These are phyloP conservation scores for Orbilia blumenaviensis DNA, from an alignment of 2,329 filamentous ascomycete genomes.

Conservation along the genomic window DNA sequence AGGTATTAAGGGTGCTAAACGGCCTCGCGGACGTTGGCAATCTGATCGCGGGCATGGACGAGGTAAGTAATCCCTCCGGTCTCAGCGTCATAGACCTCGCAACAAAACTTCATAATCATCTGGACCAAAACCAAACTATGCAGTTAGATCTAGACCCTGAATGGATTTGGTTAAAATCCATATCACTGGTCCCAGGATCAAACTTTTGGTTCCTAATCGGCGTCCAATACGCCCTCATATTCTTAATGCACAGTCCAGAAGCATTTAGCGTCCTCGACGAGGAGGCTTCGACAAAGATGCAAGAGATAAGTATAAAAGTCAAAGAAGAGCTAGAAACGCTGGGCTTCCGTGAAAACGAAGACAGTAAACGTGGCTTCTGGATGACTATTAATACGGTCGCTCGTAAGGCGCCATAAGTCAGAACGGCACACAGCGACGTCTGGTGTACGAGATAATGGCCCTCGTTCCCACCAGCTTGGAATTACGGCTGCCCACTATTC, in stretches of 20 bases:
- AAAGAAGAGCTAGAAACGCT: slow-evolving; percentile 1
- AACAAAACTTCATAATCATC: not conserved
- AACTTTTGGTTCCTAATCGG: slow-evolving; percentile 39
- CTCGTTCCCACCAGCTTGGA: too few species aligned
- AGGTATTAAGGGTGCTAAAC: slow-evolving; percentile 61
- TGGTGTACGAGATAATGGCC: slow-evolving; percentile 3
- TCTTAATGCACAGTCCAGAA: slow-evolving; percentile 6
- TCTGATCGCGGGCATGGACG: slow-evolving; percentile 62
- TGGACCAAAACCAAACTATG: not conserved
- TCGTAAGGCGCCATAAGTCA: not conserved
- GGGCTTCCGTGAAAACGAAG: not conserved
- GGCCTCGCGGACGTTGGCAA: slow-evolving; percentile 61
- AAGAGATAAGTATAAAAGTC: not conserved
- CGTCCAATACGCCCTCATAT: slow-evolving; percentile 21
- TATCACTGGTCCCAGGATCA: slow-evolving; percentile 6
- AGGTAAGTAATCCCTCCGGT: slow-evolving; percentile 55
- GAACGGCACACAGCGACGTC: not conserved
- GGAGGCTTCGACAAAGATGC: not conserved
- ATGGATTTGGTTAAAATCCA: slow-evolving; percentile 27
- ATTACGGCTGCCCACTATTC: not conserved
- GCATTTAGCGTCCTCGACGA: not conserved
- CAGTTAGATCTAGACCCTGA: not conserved
- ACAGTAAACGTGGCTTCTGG: slow-evolving; percentile 27
- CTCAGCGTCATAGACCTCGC: slow-evolving; percentile 14
- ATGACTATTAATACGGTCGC: not conserved